Base-by-base conservation (phyloP, 805 yeast species). In the Yamadazyma tumulicola region DNA sequence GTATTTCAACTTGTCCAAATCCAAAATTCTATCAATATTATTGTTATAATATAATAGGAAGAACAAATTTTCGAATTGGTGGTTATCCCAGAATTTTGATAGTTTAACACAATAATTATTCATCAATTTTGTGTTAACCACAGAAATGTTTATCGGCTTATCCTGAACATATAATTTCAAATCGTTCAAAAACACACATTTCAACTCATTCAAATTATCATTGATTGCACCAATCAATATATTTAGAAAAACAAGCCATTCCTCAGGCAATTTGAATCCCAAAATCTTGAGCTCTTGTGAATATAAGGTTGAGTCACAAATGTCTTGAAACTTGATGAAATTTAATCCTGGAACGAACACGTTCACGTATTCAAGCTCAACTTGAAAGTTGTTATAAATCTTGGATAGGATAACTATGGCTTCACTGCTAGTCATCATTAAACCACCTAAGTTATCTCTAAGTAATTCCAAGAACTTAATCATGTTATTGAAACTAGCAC, bases 61-160 rank as follows among this genome's bases (percentile, higher is more conserved):
- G 33, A 42, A 42, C 9, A 42, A 26, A 19, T 35, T 38, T 23
- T 38, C 41, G n/a, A 32, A 27, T 18, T 27, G 35, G 14, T 38
- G 22, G 4, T 24, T 22, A 15, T 38, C 42, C 46, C 46, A 42
- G 11, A 27, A 27, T 16, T 29, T 35, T 6, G 43, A 32, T 6
- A 15, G 16, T 11, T 22, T 32, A 12, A 12, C 10, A 32, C 35
- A 32, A 19, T 26, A 31, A 13, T 21, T 26, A 13, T 36, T 31
- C n/a, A n/a, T n/a, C 19, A 31, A 31, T 19, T 29, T 23, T 5
- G 19, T 12, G 8, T 23, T 6, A 15, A 18, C 12, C 6, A 23
- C 8, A 6, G 22, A 14, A 8, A 20, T 12, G 6, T 12, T 3
- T 2, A 24, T n/a, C 4, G 32, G 21, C 13, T 29, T 27, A 18